Conservation (phyloP, 306 rosid species). For the Purshia tridentata region DNA sequence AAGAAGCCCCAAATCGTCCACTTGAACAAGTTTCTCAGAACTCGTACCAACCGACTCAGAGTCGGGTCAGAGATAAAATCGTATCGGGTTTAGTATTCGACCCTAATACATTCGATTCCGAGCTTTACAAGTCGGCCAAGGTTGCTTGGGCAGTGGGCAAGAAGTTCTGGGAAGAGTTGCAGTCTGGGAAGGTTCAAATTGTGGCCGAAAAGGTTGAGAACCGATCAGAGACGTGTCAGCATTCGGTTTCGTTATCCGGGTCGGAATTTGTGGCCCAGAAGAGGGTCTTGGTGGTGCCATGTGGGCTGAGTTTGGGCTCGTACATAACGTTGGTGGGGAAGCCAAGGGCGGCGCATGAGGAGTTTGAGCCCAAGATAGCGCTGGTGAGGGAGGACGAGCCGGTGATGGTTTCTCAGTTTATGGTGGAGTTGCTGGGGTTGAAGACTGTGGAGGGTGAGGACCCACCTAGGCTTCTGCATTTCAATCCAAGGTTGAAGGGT, state of each 20-base stretch:
- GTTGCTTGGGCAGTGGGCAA: constrained; percentile 58
- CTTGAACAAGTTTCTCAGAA: constrained; percentile 40
- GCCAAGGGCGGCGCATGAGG: constrained; percentile 49
- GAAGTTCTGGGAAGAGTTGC: constrained; percentile 52
- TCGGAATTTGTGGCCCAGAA: constrained; percentile 44
- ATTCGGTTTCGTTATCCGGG: constrained; percentile 58
- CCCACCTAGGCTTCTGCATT: constrained; percentile 85
- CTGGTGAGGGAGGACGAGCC: constrained; percentile 36
- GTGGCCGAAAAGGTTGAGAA: constrained; percentile 24
- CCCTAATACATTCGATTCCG: constrained; percentile 47
- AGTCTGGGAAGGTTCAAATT: constrained; percentile 36
- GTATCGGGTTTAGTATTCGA: constrained; percentile 54
- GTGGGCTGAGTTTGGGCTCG: constrained; percentile 90
- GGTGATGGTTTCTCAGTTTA: constrained; percentile 60
- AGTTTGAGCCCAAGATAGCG: constrained; percentile 36
- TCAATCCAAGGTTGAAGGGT: constrained; percentile 85
- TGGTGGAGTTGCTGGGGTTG: constrained; percentile 88
- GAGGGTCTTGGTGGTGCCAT: constrained; percentile 64
- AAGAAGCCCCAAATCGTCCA: constrained; percentile 67
- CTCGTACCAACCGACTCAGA: constrained; percentile 43
- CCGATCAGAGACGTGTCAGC: constrained; percentile 48
- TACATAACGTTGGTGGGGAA: constrained; percentile 72
- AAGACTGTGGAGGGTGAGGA: constrained; percentile 82
- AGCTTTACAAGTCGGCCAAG: constrained; percentile 56
- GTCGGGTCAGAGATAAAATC: constrained; percentile 35